Evolutionary conservation across 352 stramenopile species (phyloP), one percentile per base, ranked within the genome.

Genomic region (Globisporangium megalacanthum): DNA sequence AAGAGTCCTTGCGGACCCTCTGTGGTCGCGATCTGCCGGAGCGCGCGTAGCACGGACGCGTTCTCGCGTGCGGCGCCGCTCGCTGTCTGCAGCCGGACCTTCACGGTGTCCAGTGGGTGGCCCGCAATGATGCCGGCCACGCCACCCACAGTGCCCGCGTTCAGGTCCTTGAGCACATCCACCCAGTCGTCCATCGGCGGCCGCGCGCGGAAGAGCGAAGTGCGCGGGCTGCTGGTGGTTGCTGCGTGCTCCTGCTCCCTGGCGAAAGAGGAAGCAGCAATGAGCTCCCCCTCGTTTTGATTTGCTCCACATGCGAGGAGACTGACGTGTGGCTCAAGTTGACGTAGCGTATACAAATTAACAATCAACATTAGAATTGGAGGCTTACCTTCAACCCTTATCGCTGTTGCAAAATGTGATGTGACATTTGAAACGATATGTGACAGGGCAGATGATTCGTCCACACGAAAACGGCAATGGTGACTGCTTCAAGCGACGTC

Each of bases 21-120:
- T 6, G 68, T 70, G n/a, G 54, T 44, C 1, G 75, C 56, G 51
- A 92, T 89, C 29, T 73, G 61, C 8, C 69, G 71, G 42, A 90
- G 37, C 41, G 75, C 82, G 51, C 65, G 69, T 31, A 83, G 15
- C 42, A 90, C 63, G 47, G 78, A 61, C 75, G 33, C 57, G 25
- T 50, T 58, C 17, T 48, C 42, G 50, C 45, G n/a, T 15, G 33
- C 70, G 37, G 60, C 60, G 25, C 62, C 60, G 20, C 25, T 29
- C 4, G 25, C 25, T 29, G 83, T 95, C 69, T 95, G 86, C 48
- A 94, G 62, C 44, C 86, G 82, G 58, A 94, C 83, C 63, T 95
- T 95, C 61, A 95, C 78, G 22, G 86, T 95, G 70, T 95, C 86
- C 29, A 95, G 72, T 25, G 86, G 86, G 54, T 95, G 86, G 11